Evolutionary conservation across 768 basidiomycete species (phyloP).

Genomic region (Tylopilus rubrobrunneus): DNA sequence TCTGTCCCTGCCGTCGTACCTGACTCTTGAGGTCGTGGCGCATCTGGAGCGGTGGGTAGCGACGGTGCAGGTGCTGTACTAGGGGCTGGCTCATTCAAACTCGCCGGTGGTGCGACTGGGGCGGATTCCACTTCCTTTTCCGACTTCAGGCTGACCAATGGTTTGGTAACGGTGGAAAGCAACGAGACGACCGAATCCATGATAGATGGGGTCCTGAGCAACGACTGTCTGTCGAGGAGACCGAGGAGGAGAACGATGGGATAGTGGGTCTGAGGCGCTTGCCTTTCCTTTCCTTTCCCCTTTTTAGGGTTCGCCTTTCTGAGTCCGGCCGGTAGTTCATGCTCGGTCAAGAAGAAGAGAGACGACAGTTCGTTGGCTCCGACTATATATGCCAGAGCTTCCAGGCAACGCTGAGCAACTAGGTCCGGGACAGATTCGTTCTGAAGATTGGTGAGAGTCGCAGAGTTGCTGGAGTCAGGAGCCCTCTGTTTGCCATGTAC

Average conservation of each 20-base stretch:
- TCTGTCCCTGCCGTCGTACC: conserved; percentile 9
- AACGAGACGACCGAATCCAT: conserved; percentile 91
- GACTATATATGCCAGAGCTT: conserved; percentile 87
- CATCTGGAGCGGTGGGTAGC: conserved; percentile 7
- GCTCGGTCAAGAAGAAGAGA: conserved; percentile 93
- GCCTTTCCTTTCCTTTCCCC: conserved; percentile 94
- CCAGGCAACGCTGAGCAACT: conserved; percentile 90
- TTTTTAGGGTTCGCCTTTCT: conserved; percentile 70
- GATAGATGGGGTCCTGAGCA: conserved; percentile 84
- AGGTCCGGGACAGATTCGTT: no score
- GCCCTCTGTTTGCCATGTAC: conserved; percentile 69
- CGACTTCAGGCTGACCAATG: conserved; percentile 64
- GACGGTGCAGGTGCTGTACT: conserved; percentile 2
- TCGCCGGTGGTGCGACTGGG: conserved; percentile 18
- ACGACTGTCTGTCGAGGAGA: conserved; percentile 79
- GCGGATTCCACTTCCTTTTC: conserved; percentile 35
- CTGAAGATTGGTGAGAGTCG: conserved; percentile 38
- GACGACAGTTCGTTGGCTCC: conserved; percentile 79
- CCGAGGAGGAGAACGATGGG: conserved; percentile 88
- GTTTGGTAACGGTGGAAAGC: conserved; percentile 84
- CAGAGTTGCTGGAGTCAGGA: conserved; percentile 47
- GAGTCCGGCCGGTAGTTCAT: conserved; percentile 81
- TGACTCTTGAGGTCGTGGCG: conserved; percentile 13
- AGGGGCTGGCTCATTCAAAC: conserved; percentile 28
- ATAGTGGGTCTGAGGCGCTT: conserved; percentile 74